Evolutionary conservation across 1,284 basidiomycete genomes (phyloP).

Genomic region (Quambalaria eucalypti): DNA sequence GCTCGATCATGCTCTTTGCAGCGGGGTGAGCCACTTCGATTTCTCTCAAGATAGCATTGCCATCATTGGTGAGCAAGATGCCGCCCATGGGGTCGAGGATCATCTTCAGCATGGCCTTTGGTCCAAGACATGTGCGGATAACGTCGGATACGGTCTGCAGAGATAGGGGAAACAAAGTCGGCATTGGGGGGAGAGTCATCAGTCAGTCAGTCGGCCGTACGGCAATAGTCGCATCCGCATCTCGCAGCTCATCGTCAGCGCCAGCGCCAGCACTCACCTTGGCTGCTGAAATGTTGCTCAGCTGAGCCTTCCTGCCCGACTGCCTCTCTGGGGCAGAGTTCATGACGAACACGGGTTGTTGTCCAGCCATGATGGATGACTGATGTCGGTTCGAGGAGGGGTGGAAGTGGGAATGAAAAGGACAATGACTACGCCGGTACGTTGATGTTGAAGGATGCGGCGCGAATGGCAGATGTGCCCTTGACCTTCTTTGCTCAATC

Average conservation of each 20-base stretch:
- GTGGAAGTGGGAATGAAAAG: not conserved
- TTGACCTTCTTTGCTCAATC: too few species aligned
- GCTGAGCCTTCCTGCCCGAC: slow-evolving; percentile 87
- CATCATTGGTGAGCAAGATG: slow-evolving; percentile 73
- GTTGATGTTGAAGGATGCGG: not conserved
- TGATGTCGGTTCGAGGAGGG: not conserved
- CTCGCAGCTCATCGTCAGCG: not conserved
- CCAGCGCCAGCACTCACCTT: slow-evolving; percentile 75
- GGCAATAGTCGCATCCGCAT: not conserved
- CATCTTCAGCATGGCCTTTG: slow-evolving; percentile 99
- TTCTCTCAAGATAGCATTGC: slow-evolving; percentile 91
- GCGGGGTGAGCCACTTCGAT: slow-evolving; percentile 97
- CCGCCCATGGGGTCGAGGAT: slow-evolving; percentile 63
- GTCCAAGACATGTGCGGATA: slow-evolving; percentile 93
- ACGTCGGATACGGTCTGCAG: slow-evolving; percentile 94
- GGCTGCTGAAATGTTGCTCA: slow-evolving; percentile 91
- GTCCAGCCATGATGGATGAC: slow-evolving; percentile 28
- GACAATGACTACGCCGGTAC: not conserved
- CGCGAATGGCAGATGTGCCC: too few species aligned
- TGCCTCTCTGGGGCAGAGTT: slow-evolving; percentile 85
- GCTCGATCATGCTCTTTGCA: slow-evolving; percentile 98
- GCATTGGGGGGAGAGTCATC: not conserved
- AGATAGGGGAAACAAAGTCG: not conserved
- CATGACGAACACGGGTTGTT: slow-evolving; percentile 45
- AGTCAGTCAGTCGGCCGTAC: not conserved